These are phyloP conservation scores for Dryadomyces quercivorus DNA, from an alignment of 2,329 filamentous ascomycete species.

Conservation along the genomic window DNA sequence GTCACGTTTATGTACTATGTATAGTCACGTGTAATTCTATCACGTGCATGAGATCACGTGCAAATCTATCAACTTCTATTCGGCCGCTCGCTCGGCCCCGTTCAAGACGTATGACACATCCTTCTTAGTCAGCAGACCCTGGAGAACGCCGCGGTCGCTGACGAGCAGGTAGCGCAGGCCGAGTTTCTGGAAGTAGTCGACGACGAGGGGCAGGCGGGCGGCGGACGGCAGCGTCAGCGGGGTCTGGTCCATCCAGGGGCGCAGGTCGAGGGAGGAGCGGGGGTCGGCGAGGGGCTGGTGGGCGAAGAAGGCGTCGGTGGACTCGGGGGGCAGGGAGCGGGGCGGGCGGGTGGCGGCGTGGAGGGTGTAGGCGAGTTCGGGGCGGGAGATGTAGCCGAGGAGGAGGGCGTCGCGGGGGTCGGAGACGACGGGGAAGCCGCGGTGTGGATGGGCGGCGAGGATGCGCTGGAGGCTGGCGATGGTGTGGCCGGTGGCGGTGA, in stretches of 20 bases:
- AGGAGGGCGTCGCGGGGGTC: conserved; percentile 66
- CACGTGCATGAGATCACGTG: too few relatives aligned
- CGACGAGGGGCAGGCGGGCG: conserved; percentile 69
- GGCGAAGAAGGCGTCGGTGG: conserved; percentile 72
- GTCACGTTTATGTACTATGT: too few relatives aligned
- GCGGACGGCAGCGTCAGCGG: conserved; percentile 77
- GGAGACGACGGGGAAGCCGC: conserved; percentile 83
- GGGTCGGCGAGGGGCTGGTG: conserved; percentile 71
- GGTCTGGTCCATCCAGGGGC: conserved; percentile 98
- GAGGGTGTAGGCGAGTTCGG: conserved; percentile 76
- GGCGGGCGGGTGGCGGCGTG: conserved; percentile 43
- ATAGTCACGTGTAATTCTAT: too few relatives aligned
- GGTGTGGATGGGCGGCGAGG: conserved; percentile 63
- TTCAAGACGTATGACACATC: conserved; percentile 92
- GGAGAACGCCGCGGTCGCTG: conserved; percentile 65
- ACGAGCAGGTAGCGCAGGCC: conserved; percentile 86
- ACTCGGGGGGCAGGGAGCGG: conserved; percentile 51
- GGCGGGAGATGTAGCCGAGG: conserved; percentile 86
- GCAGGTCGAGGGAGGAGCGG: conserved; percentile 65
- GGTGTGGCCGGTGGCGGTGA: conserved; percentile 80
- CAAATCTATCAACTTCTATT: conserved; percentile 34
- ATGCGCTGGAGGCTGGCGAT: conserved; percentile 61
- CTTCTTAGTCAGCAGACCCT: conserved; percentile 90
- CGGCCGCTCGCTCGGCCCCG: conserved; percentile 40
- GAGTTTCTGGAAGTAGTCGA: conserved; percentile 88